These are phyloP conservation scores for Candolleomyces eurysporus DNA, from an alignment of 768 basidiomycete species.

Conservation along the genomic window DNA sequence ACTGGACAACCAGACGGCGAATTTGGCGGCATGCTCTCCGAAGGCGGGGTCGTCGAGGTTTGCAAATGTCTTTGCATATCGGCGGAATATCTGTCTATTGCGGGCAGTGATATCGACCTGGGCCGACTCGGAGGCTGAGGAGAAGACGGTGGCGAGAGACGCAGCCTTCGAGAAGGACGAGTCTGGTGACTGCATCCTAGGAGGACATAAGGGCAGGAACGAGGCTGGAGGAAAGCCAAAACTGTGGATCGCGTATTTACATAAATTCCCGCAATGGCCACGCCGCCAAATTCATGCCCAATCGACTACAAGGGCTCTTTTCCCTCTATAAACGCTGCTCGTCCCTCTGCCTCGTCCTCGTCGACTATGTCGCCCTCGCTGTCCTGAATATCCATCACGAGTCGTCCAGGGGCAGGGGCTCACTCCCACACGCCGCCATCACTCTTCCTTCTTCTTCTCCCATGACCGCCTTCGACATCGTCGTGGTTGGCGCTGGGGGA, in stretches of 20 bases:
- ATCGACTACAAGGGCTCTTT: not conserved
- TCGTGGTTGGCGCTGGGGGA: conserved; percentile 82
- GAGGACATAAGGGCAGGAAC: not conserved
- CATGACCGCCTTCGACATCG: conserved; percentile 61
- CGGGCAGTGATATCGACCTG: not conserved
- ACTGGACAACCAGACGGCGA: conserved; percentile 44
- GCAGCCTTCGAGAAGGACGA: not conserved
- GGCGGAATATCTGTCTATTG: not conserved
- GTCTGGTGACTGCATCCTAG: not conserved
- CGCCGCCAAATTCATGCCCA: not conserved
- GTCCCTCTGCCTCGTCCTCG: not conserved
- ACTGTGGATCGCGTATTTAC: too few relatives aligned
- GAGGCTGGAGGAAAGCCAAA: not conserved
- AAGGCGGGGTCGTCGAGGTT: conserved; percentile 17
- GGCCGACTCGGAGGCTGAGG: not conserved
- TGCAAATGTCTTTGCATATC: not conserved
- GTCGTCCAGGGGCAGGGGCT: not conserved
- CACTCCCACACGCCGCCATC: not conserved
- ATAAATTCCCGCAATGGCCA: not conserved
- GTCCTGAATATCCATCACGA: conserved; percentile 6
- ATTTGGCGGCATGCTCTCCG: conserved; percentile 28
- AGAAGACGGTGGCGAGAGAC: not conserved
- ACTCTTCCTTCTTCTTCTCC: conserved; percentile 1
- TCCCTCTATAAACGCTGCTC: not conserved
- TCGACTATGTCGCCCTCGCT: not conserved